Percentiles rank a stretch among this genome's conserved stretches.
Conservation (phyloP, 2,329 filamentous ascomycete species). For the Penicillium janthinellum region DNA sequence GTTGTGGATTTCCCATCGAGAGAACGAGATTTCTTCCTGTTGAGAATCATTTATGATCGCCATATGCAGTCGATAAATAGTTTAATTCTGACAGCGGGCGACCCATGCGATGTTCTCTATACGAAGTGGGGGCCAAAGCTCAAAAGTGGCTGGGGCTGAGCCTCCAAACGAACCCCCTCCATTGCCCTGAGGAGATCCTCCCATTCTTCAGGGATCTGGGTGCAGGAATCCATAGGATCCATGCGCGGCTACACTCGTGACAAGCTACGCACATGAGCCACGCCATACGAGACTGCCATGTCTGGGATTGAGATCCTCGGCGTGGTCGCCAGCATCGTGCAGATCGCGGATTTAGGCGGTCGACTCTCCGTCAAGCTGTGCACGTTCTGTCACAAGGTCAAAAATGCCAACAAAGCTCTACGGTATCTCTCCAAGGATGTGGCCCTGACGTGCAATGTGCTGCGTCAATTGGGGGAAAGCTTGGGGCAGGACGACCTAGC, state of each 20-base stretch:
- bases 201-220: not conserved
- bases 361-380: slow-evolving; percentile 34
- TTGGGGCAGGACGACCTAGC: slow-evolving; percentile 29
- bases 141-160: not conserved
- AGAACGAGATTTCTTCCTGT: too few relatives aligned
- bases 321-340: slow-evolving; percentile 32
- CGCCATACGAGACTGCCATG: slow-evolving; percentile 9
- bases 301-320: slow-evolving; percentile 27
- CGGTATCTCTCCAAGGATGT: slow-evolving; percentile 33
- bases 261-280: not conserved
- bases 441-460: slow-evolving; percentile 31
- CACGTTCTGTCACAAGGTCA: slow-evolving; percentile 32
- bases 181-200: not conserved
- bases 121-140: not conserved
- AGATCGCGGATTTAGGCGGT: slow-evolving; percentile 35
- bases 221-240: not conserved
- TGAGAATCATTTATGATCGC: too few relatives aligned
- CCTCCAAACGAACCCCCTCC: not conserved
- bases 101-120: not conserved
- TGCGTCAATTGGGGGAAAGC: slow-evolving; percentile 30
- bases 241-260: not conserved
- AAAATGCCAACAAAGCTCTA: slow-evolving; percentile 25
- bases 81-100: not conserved
- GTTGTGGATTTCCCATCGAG: too few relatives aligned
- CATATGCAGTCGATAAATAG: not conserved